A percentile compares a stretch with the other conserved stretches of the same genome.
phyloP scores from a whole-genome alignment of 2,329 filamentous ascomycete genomes.

The Fusarium cicatricum region DNA sequence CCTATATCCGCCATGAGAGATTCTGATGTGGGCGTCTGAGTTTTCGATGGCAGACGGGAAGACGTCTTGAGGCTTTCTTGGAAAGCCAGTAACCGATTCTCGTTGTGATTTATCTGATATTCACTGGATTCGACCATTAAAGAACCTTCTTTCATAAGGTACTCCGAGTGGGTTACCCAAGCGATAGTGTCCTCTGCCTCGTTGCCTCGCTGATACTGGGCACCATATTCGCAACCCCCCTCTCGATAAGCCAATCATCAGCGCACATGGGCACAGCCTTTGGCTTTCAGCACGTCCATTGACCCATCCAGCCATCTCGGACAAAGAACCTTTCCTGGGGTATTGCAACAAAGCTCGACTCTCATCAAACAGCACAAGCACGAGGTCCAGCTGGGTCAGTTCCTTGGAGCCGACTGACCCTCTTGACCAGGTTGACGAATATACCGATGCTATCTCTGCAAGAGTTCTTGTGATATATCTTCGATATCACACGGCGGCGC shows the following conservation, averaged over 20 bases:
- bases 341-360: slow-evolving; percentile 1
- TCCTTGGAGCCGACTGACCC: slow-evolving; percentile 18
- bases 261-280: slow-evolving; percentile 42
- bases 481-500: not conserved
- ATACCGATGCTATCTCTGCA: not conserved
- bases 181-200: slow-evolving; percentile 4
- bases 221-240: not conserved
- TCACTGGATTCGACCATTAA: no score
- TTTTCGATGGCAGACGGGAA: not conserved
- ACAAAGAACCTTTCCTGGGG: no score
- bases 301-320: slow-evolving; percentile 1
- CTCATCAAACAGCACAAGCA: slow-evolving; percentile 33
- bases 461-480: not conserved
- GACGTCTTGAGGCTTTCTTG: not conserved
- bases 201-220: not conserved
- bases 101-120: no score
- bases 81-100: no score
- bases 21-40: not conserved
- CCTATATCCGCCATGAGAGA: no score
- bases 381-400: slow-evolving; percentile 13
- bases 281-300: slow-evolving; percentile 24
- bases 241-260: slow-evolving; percentile 41
- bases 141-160: no score
- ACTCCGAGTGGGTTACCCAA: not conserved
- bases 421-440: slow-evolving; percentile 2